Percentiles rank a stretch among this genome's conserved stretches.
Conservation (phyloP, 2,329 filamentous ascomycete species). For the Aspergillus oerlinghausenensis region DNA sequence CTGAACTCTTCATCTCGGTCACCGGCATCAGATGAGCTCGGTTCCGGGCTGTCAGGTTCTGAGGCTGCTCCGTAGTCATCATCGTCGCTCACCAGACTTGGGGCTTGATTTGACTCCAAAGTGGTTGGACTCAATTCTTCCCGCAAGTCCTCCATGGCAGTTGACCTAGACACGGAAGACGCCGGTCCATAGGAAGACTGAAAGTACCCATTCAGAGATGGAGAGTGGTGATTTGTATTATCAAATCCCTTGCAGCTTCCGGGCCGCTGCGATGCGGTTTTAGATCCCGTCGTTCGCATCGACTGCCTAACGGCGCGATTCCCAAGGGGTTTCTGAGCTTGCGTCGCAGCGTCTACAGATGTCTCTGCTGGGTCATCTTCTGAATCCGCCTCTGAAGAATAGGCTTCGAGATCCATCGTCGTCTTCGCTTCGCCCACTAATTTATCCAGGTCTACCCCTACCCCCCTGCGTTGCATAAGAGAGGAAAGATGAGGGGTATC, state of each 20-base stretch:
- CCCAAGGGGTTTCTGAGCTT: slow-evolving; percentile 16
- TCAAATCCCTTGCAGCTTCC: slow-evolving; percentile 57
- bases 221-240: slow-evolving; percentile 33
- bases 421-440: slow-evolving; percentile 53
- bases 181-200: slow-evolving; percentile 26
- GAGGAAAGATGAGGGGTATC: slow-evolving; percentile 65
- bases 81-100: slow-evolving; percentile 75
- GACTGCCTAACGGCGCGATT: slow-evolving; percentile 45
- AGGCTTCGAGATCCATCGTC: slow-evolving; percentile 35
- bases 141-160: slow-evolving; percentile 14
- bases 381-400: slow-evolving; percentile 38
- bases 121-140: slow-evolving; percentile 66
- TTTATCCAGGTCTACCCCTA: slow-evolving; percentile 56
- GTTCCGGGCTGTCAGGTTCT: slow-evolving; percentile 56
- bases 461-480: slow-evolving; percentile 58
- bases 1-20: slow-evolving; percentile 51
- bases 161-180: slow-evolving; percentile 42
- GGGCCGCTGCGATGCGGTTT: slow-evolving; percentile 47
- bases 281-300: slow-evolving; percentile 53
- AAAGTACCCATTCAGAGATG: slow-evolving; percentile 35
- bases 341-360: slow-evolving; percentile 9
- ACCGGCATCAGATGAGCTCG: slow-evolving; percentile 44
- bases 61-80: slow-evolving; percentile 69
- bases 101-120: slow-evolving; percentile 68
- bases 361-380: slow-evolving; percentile 29